Conservation (phyloP, 1,139 yeast genomes). For the Saccharomycopsis hybrid region DNA sequence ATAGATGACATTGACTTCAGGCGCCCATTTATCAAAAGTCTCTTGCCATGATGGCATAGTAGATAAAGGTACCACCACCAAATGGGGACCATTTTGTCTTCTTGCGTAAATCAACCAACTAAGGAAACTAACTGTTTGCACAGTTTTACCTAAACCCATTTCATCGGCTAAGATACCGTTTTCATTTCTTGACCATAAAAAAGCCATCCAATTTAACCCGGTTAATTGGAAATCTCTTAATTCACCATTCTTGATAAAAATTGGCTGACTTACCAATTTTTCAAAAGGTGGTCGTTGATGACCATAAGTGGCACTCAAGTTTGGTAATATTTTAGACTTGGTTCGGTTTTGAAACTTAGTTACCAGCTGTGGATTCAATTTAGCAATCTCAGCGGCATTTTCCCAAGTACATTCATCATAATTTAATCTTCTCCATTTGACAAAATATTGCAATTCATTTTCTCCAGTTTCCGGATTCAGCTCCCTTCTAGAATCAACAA, state of each 20-base stretch:
- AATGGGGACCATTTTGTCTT: slow-evolving; percentile 93
- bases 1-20: slow-evolving; percentile 87
- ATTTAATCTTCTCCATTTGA: slow-evolving; percentile 89
- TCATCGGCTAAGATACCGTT: slow-evolving; percentile 98
- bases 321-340: slow-evolving; percentile 80
- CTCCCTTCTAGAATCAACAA: slow-evolving; percentile 79
- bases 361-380: slow-evolving; percentile 78
- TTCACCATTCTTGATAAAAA: slow-evolving; percentile 85
- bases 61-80: slow-evolving; percentile 92
- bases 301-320: slow-evolving; percentile 72
- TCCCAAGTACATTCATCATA: slow-evolving; percentile 99
- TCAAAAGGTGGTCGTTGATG: slow-evolving; percentile 80
- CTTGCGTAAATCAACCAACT: slow-evolving; percentile 94
- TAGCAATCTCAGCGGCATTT: slow-evolving; percentile 79
- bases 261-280: slow-evolving; percentile 80
- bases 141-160: slow-evolving; percentile 98
- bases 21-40: slow-evolving; percentile 96
- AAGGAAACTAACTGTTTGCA: slow-evolving; percentile 90
- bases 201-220: slow-evolving; percentile 99
- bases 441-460: slow-evolving; percentile 69
- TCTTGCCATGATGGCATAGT: slow-evolving; percentile 99
- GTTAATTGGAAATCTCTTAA: slow-evolving; percentile 95
- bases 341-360: slow-evolving; percentile 74
- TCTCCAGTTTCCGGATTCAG: slow-evolving; percentile 51
- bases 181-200: slow-evolving; percentile 94